Evolutionary conservation across 2,329 filamentous ascomycete species (phyloP).

Genomic region (Pseudocercospora fijiensis): DNA sequence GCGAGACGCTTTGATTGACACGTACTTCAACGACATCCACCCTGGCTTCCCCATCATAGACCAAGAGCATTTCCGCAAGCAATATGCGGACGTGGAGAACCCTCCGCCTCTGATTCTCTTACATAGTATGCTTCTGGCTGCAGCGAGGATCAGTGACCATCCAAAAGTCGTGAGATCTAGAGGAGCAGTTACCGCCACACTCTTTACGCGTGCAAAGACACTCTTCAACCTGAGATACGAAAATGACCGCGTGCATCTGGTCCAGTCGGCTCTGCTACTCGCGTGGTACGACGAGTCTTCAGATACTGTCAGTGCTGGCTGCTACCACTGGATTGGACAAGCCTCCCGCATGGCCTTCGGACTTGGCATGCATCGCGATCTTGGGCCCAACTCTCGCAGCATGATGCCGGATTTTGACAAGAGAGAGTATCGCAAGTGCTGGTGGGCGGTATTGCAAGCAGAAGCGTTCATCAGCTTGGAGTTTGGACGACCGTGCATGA

Average conservation of each 20-base stretch:
- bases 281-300: slow-evolving; percentile 19
- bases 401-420: slow-evolving; percentile 15
- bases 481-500: slow-evolving; percentile 14
- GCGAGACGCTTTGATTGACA: slow-evolving; percentile 16
- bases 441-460: slow-evolving; percentile 9
- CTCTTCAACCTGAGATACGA: slow-evolving; percentile 20
- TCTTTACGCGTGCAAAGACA: slow-evolving; percentile 16
- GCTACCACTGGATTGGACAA: slow-evolving; percentile 18
- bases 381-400: slow-evolving; percentile 6
- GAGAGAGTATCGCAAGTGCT: slow-evolving; percentile 13
- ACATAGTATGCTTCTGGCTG: slow-evolving; percentile 16
- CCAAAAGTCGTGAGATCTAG: slow-evolving; percentile 11
- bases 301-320: slow-evolving; percentile 9
- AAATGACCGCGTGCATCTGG: slow-evolving; percentile 16
- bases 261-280: slow-evolving; percentile 18
- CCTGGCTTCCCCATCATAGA: slow-evolving; percentile 21
- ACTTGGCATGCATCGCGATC: slow-evolving; percentile 22
- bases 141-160: slow-evolving; percentile 15
- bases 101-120: slow-evolving; percentile 13
- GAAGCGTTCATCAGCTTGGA: slow-evolving; percentile 13
- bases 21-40: slow-evolving; percentile 20
- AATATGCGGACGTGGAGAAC: slow-evolving; percentile 7
- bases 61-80: not conserved
- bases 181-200: slow-evolving; percentile 9
- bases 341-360: slow-evolving; percentile 13